phyloP scores from a whole-genome alignment of 306 rosid species.

The Oxytropis ochrocephala region DNA sequence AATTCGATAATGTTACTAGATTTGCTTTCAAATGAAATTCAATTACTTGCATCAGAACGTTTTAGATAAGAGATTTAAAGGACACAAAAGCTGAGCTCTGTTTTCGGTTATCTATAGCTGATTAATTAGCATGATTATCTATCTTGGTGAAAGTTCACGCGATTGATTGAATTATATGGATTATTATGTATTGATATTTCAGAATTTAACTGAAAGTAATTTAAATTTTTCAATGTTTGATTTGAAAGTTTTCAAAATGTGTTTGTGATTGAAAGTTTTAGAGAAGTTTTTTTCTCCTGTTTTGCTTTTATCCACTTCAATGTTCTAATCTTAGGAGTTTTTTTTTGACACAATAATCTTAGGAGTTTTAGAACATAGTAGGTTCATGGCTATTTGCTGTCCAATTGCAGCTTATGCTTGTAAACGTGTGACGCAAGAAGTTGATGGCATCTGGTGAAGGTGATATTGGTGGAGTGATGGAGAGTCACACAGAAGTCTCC shows the following conservation, averaged over 20 bases:
- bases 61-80: not conserved
- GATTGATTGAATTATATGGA: not conserved
- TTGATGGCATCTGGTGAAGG: constrained; percentile 43
- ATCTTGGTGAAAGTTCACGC: not conserved
- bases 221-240: not conserved
- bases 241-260: not conserved
- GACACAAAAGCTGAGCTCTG: constrained; percentile 8
- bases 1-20: not conserved
- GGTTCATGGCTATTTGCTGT: constrained; percentile 9
- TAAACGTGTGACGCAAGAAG: constrained; percentile 15
- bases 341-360: too few species aligned
- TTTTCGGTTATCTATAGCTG: not conserved
- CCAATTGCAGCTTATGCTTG: constrained; percentile 30
- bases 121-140: not conserved
- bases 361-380: not conserved
- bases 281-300: too few species aligned
- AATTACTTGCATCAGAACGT: not conserved
- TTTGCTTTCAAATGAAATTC: not conserved
- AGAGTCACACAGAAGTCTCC: constrained; percentile 32
- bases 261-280: not conserved
- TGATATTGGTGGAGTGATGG: constrained; percentile 25
- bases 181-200: constrained; percentile 4
- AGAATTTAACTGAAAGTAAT: constrained; percentile 3
- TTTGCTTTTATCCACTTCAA: not conserved
- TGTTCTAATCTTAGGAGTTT: not conserved